Conservation (phyloP, 2,329 filamentous ascomycete species). For the Pyricularia sp. region DNA sequence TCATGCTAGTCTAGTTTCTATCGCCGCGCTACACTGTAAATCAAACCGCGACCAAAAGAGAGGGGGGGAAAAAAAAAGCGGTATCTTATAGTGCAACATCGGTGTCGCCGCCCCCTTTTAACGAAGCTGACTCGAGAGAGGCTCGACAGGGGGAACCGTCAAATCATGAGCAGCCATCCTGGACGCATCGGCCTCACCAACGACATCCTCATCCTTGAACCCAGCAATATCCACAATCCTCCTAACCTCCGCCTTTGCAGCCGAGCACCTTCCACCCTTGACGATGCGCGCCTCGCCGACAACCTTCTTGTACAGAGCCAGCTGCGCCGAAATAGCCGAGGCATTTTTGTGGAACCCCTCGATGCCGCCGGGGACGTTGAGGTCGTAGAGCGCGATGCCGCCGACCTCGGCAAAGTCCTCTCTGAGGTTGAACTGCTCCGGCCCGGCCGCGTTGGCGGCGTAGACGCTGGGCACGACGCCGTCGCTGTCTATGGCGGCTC, state of each 20-base stretch:
- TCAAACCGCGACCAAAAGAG: neutral
- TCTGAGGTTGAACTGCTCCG: neutral
- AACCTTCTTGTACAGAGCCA: neutral
- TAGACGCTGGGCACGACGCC: slow-evolving; percentile 1
- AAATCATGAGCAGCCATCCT: neutral
- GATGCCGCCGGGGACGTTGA: neutral
- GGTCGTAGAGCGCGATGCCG: neutral
- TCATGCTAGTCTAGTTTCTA: neutral
- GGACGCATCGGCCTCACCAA: neutral
- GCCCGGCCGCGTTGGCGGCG: neutral
- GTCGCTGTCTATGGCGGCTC: neutral
- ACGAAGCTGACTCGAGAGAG: neutral
- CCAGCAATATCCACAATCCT: neutral
- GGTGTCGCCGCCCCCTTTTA: neutral
- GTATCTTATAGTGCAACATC: neutral
- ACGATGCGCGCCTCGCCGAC: neutral
- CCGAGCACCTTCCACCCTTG: neutral
- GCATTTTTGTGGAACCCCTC: neutral
- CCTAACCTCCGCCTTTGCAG: neutral
- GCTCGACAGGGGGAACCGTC: neutral
- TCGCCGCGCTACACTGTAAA: neutral
- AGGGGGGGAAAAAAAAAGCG: neutral
- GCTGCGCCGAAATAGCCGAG: neutral
- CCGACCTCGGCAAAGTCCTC: slow-evolving; percentile 2
- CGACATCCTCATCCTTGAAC: neutral